Base-by-base conservation (phyloP, 176 grass and related monocot genomes). In the Pharus latifolius region DNA sequence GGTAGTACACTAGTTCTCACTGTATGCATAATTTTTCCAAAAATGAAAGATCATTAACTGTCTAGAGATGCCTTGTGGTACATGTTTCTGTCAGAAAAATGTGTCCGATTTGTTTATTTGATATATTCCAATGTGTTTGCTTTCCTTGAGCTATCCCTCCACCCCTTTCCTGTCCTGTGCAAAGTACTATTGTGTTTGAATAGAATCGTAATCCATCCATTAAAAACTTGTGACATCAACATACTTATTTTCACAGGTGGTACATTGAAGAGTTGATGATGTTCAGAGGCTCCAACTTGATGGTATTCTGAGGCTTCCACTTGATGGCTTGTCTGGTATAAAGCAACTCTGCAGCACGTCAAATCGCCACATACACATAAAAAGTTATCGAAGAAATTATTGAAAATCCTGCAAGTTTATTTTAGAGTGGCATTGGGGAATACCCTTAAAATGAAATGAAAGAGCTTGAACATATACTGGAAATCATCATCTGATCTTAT, bases 231-330 rank as follows among this genome's bases (percentile, higher is more conserved):
- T 13, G 14, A 4, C 3, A 10, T 10, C 62, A 62, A 85, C 48
- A n/a, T 46, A 10, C 18, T 56, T 62, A 15, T 32, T 49, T n/a
- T 31, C 40, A 11, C 77, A 85, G 83, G 64, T 38, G 35, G 35
- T 38, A 38, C 9, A 5, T 38, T 38, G 35, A 38, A 38, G 35
- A n/a, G n/a, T 16, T 63, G 26, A 37, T 35, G 35, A 24, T 48
- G 54, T 45, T 34, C 6, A 1, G n/a, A 56, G 18, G 30, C n/a
- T n/a, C n/a, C n/a, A n/a, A 56, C n/a, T 24, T 69, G 38, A 15
- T 56, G 47, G 12, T 24, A 14, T 32, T 63, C 70, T 24, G 53
- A 42, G 34, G n/a, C 22, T 54, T 69, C 23, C 11, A 30, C 64
- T 78, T 34, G 26, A 32, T 73, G 52, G 44, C 51, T 72, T 25